Conservation (phyloP, 345 rosid genomes). For the Orychophragmus violaceus region DNA sequence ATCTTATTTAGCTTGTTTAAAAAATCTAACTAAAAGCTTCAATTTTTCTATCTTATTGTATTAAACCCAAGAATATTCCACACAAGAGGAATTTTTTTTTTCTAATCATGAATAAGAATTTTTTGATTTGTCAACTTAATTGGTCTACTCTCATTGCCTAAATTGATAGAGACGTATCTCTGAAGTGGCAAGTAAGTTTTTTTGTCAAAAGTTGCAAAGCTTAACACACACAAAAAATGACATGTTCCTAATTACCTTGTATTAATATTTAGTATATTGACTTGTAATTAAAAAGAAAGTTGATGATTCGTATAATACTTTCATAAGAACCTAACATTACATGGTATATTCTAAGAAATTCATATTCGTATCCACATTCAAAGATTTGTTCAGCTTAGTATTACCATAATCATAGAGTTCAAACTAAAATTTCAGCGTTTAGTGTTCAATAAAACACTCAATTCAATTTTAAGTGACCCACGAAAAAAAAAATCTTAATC, state of each 20-base stretch:
- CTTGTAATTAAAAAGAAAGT: background rate
- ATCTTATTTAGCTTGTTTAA: conserved; percentile 10
- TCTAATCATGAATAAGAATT: conserved; percentile 13
- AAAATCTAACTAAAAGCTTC: background rate
- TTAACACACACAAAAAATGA: background rate
- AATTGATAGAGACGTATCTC: conserved; percentile 5
- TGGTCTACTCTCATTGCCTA: conserved; percentile 9
- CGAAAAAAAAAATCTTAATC: background rate
- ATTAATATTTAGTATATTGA: background rate
- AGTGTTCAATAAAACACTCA: background rate
- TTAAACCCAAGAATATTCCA: conserved; percentile 15
- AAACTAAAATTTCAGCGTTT: background rate
- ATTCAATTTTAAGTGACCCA: background rate
- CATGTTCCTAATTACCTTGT: background rate
- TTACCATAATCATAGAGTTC: background rate
- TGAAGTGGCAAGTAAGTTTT: background rate
- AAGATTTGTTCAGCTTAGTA: background rate
- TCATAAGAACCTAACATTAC: background rate
- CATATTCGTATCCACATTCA: background rate
- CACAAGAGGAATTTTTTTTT: background rate
- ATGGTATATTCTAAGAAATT: background rate
- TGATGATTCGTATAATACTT: background rate
- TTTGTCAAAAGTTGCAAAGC: conserved; percentile 6
- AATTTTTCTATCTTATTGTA: background rate
- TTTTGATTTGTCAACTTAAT: conserved; percentile 10